Conservation (phyloP, 2,329 filamentous ascomycete species). For the Scedosporium minutisporum region DNA sequence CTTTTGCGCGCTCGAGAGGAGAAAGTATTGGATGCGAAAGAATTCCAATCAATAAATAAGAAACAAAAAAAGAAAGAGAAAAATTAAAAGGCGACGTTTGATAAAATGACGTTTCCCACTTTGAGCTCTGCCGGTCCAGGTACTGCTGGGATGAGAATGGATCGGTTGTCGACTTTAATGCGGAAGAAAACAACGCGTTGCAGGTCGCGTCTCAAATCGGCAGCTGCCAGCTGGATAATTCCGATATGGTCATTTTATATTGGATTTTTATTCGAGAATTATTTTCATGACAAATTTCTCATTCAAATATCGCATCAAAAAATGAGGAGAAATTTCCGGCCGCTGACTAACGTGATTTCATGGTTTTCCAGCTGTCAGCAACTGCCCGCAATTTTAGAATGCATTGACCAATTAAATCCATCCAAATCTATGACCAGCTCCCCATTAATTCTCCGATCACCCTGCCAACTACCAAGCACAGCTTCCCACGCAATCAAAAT, state of each 20-base stretch:
- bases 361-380: not conserved
- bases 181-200: slow-evolving; percentile 8
- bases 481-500: not conserved
- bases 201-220: slow-evolving; percentile 7
- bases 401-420: too few species aligned
- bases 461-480: not conserved
- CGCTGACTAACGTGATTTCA: not conserved
- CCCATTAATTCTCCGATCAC: not conserved
- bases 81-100: not conserved
- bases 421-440: too few species aligned
- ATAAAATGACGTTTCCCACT: not conserved
- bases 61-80: not conserved
- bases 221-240: not conserved
- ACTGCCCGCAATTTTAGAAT: too few species aligned
- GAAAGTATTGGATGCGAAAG: too few species aligned
- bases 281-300: slow-evolving; percentile 25
- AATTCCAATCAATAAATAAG: too few species aligned
- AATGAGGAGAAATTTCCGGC: too few species aligned
- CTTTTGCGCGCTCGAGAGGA: too few species aligned
- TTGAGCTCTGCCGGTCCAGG: not conserved
- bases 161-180: not conserved
- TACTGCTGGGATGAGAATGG: not conserved
- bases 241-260: not conserved
- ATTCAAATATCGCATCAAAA: not conserved
- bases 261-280: slow-evolving; percentile 2